Percentiles rank a stretch among this genome's conserved stretches.
These are phyloP conservation scores for Xylariaceae sp. DNA, from an alignment of 2,329 filamentous ascomycete genomes.

Conservation along the genomic window DNA sequence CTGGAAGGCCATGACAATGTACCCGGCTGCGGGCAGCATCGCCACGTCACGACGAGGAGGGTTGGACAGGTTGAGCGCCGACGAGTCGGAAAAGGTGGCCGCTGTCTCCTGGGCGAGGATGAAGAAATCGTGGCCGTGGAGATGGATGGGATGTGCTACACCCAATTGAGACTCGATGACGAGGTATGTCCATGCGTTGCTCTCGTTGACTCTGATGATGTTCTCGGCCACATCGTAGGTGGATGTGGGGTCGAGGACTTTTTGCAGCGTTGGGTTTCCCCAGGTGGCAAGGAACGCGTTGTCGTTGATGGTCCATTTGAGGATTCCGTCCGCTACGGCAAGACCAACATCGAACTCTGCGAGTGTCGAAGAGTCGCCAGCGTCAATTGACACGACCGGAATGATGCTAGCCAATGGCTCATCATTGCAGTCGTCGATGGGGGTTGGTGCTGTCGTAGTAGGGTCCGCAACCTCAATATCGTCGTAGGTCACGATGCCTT, in stretches of 20 bases:
- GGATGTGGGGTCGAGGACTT: slow-evolving; percentile 24
- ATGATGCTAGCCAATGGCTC: slow-evolving; percentile 32
- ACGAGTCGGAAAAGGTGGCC: slow-evolving; percentile 27
- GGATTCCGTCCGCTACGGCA: slow-evolving; percentile 30
- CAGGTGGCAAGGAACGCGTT: slow-evolving; percentile 47
- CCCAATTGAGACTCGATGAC: slow-evolving; percentile 28
- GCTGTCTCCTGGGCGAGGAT: slow-evolving; percentile 32
- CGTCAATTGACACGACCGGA: slow-evolving; percentile 34
- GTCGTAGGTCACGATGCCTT: slow-evolving; percentile 46
- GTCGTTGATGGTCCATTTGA: slow-evolving; percentile 48
- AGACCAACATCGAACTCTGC: slow-evolving; percentile 28
- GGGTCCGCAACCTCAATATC: slow-evolving; percentile 18
- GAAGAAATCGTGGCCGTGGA: slow-evolving; percentile 44
- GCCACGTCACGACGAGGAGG: slow-evolving; percentile 48
- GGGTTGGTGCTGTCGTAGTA: slow-evolving; percentile 8
- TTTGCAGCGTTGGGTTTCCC: slow-evolving; percentile 41
- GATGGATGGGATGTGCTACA: slow-evolving; percentile 38
- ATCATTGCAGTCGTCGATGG: slow-evolving; percentile 33
- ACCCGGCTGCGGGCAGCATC: slow-evolving; percentile 42
- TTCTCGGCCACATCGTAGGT: slow-evolving; percentile 27
- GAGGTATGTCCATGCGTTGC: slow-evolving; percentile 35
- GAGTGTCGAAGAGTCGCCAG: slow-evolving; percentile 24
- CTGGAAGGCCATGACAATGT: slow-evolving; percentile 47
- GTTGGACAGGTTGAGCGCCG: slow-evolving; percentile 36
- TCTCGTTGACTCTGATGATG: slow-evolving; percentile 28